Evolutionary conservation across 164 flowering plant genomes (phyloP).

Genomic region (Cinnamomum chago): DNA sequence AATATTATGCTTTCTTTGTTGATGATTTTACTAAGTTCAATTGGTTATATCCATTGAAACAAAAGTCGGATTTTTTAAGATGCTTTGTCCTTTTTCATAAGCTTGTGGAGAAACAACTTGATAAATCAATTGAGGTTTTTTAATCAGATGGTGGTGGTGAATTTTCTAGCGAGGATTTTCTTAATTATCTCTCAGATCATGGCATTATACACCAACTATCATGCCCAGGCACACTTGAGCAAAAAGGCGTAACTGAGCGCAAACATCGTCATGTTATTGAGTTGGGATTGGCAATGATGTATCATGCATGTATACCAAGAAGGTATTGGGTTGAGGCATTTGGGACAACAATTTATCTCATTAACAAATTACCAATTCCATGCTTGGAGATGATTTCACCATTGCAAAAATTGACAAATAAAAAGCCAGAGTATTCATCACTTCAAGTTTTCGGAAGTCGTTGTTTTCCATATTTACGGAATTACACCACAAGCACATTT

Average conservation of each 20-base stretch:
- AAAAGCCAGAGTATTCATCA: neutral
- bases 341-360: neutral
- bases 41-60: neutral
- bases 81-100: neutral
- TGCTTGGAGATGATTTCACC: neutral
- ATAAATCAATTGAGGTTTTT: neutral
- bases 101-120: neutral
- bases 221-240: no score
- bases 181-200: no score
- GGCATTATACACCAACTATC: no score
- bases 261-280: neutral
- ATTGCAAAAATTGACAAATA: no score
- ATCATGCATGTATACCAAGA: neutral
- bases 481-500: neutral
- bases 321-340: neutral
- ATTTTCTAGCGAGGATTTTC: no score
- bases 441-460: neutral
- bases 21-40: neutral
- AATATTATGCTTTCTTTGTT: neutral
- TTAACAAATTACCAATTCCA: neutral
- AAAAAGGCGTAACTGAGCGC: neutral
- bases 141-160: no score
- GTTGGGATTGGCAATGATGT: neutral
- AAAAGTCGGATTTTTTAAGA: neutral
- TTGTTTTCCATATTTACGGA: neutral